Base-by-base conservation (phyloP, 2,329 filamentous ascomycete genomes). In the Claviceps capensis region DNA sequence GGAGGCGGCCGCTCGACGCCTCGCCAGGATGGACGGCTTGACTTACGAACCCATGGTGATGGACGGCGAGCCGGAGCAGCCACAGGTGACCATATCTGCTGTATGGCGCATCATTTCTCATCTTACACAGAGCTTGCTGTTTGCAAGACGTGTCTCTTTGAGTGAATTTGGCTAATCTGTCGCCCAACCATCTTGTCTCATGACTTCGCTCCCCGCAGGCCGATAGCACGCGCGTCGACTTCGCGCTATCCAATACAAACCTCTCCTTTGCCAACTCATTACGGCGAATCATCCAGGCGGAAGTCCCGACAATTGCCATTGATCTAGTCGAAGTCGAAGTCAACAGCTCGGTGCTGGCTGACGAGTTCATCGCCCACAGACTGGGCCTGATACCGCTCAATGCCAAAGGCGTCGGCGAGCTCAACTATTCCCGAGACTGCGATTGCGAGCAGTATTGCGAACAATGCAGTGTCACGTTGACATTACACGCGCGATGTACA, bases 381-480 rank as follows among this genome's bases (percentile, higher is more conserved):
- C 78, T 98, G 14, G 91, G 93, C 36, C 81, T 97, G 47, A 82
- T 97, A 53, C 93, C 93, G 1, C 80, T 98, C 47, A 83, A 85
- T 65, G 87, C 88, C 53, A 86, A 87, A 63, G 86, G 87, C 63
- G 83, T 91, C 60, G 86, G 90, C 58, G 78, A 85, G 61, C 78
- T 97, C 56, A 77, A 86, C 57, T 95, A 95, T 72, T 85, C 86
- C 48, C 86, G 91, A 63, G 91, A 97, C 70, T 98, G 93, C 74
- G 88, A 95, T 64, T 98, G 93, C 74, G 91, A 96, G 61, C 85
- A 91, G 62, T 88, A 90, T 72, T 98, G 93, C 73, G 86, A 95
- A 58, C 81, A 86, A 60, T 98, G 93, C 75, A 87, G 86, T 59
- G 86, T 97, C 49, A 85, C 82, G 23, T 79, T 98, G 30, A 84